These are phyloP conservation scores for Tulasnella sp. DNA, from an alignment of 768 basidiomycete genomes.

Conservation along the genomic window DNA sequence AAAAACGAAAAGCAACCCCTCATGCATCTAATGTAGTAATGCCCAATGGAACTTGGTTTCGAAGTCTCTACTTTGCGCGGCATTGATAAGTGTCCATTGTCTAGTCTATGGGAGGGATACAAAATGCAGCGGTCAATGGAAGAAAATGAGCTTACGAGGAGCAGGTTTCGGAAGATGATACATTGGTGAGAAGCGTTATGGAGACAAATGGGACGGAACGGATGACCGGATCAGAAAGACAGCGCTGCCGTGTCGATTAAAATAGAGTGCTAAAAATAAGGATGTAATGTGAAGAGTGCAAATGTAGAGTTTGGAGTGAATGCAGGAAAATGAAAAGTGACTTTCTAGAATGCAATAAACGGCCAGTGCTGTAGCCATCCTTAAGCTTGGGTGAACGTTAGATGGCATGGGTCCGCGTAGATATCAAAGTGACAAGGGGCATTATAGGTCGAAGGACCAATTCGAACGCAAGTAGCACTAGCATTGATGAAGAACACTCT, in stretches of 20 bases:
- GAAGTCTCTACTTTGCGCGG: background rate
- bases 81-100: background rate
- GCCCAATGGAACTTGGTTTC: background rate
- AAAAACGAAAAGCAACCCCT: background rate
- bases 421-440: constrained; percentile 3
- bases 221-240: background rate
- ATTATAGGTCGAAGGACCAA: background rate
- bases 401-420: background rate
- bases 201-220: background rate
- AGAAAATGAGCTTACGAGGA: no score
- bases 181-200: background rate
- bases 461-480: background rate
- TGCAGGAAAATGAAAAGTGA: background rate
- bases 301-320: background rate
- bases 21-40: background rate
- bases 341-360: background rate
- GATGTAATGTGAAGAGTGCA: background rate
- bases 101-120: background rate
- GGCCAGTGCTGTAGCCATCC: background rate
- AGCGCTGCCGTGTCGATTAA: background rate
- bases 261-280: background rate
- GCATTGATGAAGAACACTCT: background rate
- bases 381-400: background rate
- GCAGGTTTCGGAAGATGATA: background rate
- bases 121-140: background rate